Evolutionary conservation across 768 basidiomycete species (phyloP), one percentile per base, ranked within the genome.

Genomic region (Boletellus ananiceps): DNA sequence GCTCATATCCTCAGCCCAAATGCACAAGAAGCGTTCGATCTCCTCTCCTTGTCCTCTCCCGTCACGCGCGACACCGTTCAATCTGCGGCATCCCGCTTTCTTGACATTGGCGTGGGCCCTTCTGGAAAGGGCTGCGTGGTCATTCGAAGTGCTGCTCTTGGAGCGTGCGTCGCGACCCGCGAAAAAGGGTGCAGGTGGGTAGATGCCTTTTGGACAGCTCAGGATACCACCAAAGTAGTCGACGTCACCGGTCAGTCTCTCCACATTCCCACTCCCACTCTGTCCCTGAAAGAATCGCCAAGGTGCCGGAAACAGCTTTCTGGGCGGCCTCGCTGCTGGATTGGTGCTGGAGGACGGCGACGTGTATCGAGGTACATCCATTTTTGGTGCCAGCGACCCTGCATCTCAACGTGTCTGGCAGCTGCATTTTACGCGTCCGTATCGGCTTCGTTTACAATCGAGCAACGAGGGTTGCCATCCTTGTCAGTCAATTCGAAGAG

Each of bases 291-390:
- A 8, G 12, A 11, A 46, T 41, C 45, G 52, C 33, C 19, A 54
- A 90, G 89, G 93, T 38, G 92, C 90, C n/a, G 93, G 93, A 14
- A 95, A 95, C 65, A 78, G 81, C 51, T 95, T 94, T 66, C 73
- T 94, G 19, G 91, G 91, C 13, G 91, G 91, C 6, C 74, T 93
- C 13, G 82, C 82, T 11, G 91, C 88, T 16, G 91, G 91, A 0
- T 63, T 93, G 44, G 55, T 69, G 16, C 57, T 82, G 44, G 70
- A 76, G 38, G 59, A 75, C 35, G 80, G 78, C 2, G 77, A 91
- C 61, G 64, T 88, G n/a, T 74, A 74, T 42, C 69, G 82, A 74
- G 88, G 92, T 90, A 50, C 50, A 69, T 64, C 19, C 48, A 23
- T 49, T 38, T 53, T 35, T 42, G 47, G 49, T 42, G n/a, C 19